phyloP scores from a whole-genome alignment of 257 asterid genomes.

The Solanum bulbocastanum region DNA sequence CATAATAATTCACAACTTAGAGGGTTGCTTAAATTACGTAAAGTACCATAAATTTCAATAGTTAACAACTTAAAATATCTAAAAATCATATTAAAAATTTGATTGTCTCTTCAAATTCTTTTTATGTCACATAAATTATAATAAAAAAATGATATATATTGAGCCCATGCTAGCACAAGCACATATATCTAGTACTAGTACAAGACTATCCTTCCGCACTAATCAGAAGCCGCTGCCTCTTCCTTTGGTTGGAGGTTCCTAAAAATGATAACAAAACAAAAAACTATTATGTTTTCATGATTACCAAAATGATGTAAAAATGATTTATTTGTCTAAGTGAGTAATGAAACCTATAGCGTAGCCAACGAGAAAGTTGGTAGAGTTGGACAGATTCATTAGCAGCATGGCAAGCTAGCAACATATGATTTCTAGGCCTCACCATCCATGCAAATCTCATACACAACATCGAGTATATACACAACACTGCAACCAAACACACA shows the following conservation, averaged over 20 bases:
- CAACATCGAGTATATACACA: background rate
- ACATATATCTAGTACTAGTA: too few species aligned
- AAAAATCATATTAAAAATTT: too few species aligned
- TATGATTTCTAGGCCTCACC: background rate
- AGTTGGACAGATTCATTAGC: background rate
- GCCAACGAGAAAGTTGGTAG: background rate
- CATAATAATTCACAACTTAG: too few species aligned
- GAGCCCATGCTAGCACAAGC: too few species aligned
- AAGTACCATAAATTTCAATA: too few species aligned
- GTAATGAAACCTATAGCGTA: background rate
- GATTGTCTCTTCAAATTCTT: background rate
- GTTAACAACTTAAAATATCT: background rate
- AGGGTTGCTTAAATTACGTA: too few species aligned
- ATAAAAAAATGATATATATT: background rate
- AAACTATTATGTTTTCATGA: background rate
- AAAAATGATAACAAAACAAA: background rate
- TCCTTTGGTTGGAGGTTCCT: background rate
- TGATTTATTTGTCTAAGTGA: background rate
- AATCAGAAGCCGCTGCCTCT: background rate
- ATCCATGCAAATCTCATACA: background rate
- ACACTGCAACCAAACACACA: background rate
- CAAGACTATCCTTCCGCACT: background rate
- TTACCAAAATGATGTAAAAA: background rate
- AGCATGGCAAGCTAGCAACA: background rate
- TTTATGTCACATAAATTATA: too few species aligned